Evolutionary conservation across 2,329 filamentous ascomycete species (phyloP).

Genomic region (Pyrenophora tritici-repentis): DNA sequence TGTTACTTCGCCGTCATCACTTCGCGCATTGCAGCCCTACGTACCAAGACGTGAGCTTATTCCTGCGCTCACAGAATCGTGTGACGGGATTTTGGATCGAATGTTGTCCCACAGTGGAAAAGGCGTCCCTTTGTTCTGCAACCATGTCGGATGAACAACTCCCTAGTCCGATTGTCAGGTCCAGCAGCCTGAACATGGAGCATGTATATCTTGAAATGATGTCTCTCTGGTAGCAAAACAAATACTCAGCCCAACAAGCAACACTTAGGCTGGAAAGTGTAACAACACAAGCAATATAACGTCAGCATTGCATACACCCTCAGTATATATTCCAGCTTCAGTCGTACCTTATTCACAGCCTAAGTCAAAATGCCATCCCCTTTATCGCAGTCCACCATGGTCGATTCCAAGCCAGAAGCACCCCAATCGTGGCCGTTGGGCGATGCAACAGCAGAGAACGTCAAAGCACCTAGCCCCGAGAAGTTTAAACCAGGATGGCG

Average conservation of each 20-base stretch:
- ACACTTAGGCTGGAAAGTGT: too few species aligned
- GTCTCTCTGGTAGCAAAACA: too few species aligned
- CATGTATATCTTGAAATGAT: background rate
- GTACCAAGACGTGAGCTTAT: background rate
- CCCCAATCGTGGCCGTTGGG: slow-evolving; percentile 6
- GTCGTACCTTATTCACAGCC: background rate
- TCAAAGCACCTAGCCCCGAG: slow-evolving; percentile 12
- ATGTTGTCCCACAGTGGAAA: slow-evolving; percentile 3
- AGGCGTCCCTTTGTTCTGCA: background rate
- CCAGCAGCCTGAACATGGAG: background rate
- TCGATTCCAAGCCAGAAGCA: slow-evolving; percentile 13
- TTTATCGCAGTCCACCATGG: slow-evolving; percentile 15
- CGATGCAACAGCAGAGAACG: slow-evolving; percentile 17
- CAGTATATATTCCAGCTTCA: background rate
- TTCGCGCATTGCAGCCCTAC: background rate
- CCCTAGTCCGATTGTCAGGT: slow-evolving; percentile 1
- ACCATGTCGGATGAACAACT: too few species aligned
- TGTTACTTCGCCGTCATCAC: too few species aligned
- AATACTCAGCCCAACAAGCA: too few species aligned
- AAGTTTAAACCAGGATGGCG: slow-evolving; percentile 41
- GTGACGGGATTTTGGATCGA: background rate
- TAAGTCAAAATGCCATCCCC: slow-evolving; percentile 13
- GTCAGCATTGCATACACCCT: background rate
- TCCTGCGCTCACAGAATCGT: background rate
- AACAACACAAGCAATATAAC: too few species aligned